These are phyloP conservation scores for Phytophthora europaea DNA, from an alignment of 352 stramenopile genomes.

Conservation along the genomic window DNA sequence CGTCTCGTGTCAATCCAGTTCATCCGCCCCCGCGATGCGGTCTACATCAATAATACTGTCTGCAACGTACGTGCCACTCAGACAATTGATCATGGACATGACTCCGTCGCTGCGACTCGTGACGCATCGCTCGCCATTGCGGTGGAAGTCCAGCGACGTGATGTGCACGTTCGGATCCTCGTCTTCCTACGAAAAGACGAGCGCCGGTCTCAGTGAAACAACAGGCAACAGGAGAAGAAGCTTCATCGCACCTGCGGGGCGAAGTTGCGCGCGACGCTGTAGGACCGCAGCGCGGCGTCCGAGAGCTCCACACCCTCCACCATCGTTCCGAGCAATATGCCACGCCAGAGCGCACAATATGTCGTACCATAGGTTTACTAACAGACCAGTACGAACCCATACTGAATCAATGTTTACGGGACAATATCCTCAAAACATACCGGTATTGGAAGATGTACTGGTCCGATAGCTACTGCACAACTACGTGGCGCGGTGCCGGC, in stretches of 20 bases:
- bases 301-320: constrained; percentile 54
- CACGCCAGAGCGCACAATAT: constrained; percentile 7
- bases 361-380: constrained; percentile 11
- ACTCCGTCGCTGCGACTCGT: constrained; percentile 83
- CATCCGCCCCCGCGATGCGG: no score
- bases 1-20: constrained; percentile 3
- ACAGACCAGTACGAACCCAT: neutral
- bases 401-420: neutral
- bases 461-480: constrained; percentile 34
- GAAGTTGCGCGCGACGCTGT: constrained; percentile 77
- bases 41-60: neutral
- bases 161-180: constrained; percentile 70
- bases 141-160: constrained; percentile 82
- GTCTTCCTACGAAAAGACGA: constrained; percentile 51
- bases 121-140: constrained; percentile 81
- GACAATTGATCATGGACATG: constrained; percentile 84
- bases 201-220: constrained; percentile 5
- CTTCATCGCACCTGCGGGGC: constrained; percentile 51
- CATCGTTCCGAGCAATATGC: constrained; percentile 4
- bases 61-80: constrained; percentile 80
- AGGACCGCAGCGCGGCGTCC: constrained; percentile 71
- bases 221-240: neutral
- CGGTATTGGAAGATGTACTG: constrained; percentile 21
- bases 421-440: neutral
- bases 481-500: neutral